Percentiles rank a stretch among this genome's conserved stretches.
Evolutionary conservation across 2,329 filamentous ascomycete species (phyloP).

Genomic region (Diaporthe australafricana): DNA sequence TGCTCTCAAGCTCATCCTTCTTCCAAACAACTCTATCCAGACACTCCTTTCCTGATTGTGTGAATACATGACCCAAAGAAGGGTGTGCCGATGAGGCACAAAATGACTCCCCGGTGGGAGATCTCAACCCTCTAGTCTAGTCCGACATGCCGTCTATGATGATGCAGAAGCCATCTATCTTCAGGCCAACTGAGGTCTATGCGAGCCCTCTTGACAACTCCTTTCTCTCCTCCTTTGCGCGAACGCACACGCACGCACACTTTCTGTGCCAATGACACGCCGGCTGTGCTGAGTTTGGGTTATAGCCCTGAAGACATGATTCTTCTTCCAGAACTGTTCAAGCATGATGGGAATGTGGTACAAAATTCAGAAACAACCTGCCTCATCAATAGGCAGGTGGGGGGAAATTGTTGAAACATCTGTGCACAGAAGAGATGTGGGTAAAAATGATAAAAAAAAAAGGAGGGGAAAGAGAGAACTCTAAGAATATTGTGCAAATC

Average conservation of each 20-base stretch:
- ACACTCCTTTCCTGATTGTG: slow-evolving; percentile 9
- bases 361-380: not conserved
- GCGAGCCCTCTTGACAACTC: slow-evolving; percentile 18
- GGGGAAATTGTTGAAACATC: slow-evolving; percentile 12
- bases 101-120: not conserved
- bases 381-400: not conserved
- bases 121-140: slow-evolving; percentile 22
- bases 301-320: not conserved
- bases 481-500: slow-evolving; percentile 19
- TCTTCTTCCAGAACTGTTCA: not conserved
- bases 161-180: slow-evolving; percentile 30
- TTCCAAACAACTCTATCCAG: slow-evolving; percentile 10
- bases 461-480: not conserved
- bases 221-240: slow-evolving; percentile 6
- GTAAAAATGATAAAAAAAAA: not conserved
- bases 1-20: slow-evolving; percentile 5
- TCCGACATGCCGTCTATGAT: slow-evolving; percentile 27
- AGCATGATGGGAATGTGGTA: not conserved
- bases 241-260: not conserved
- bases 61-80: slow-evolving; percentile 14
- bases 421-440: not conserved
- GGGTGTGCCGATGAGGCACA: not conserved
- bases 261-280: not conserved
- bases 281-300: not conserved
- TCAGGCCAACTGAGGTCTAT: slow-evolving; percentile 32